phyloP scores from a whole-genome alignment of 1,139 yeast species.

The Diutina ranongensis region DNA sequence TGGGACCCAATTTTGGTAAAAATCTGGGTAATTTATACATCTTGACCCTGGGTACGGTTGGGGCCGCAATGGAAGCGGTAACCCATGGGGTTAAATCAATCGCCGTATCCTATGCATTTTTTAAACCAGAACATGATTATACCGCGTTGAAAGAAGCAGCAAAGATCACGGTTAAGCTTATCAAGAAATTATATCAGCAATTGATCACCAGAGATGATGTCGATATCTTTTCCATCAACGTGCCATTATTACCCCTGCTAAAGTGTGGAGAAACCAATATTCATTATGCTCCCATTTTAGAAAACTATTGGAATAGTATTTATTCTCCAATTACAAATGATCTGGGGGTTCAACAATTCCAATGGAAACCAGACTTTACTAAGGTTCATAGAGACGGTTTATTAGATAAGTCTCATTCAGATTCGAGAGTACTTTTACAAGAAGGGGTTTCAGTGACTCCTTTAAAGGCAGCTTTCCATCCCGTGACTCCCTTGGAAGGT shows the following conservation, averaged over 20 bases:
- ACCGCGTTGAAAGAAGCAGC: slow-evolving; percentile 56
- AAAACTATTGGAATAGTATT: slow-evolving; percentile 69
- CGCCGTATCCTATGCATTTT: slow-evolving; percentile 78
- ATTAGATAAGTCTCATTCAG: slow-evolving; percentile 40
- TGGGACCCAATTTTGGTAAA: slow-evolving; percentile 95
- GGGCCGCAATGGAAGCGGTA: slow-evolving; percentile 94
- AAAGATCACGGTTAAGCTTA: slow-evolving; percentile 48
- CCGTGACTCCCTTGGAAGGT: slow-evolving; percentile 43
- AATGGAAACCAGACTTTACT: slow-evolving; percentile 79
- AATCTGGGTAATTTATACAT: slow-evolving; percentile 87
- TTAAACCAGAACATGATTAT: slow-evolving; percentile 40
- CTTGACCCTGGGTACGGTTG: slow-evolving; percentile 91
- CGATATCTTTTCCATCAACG: slow-evolving; percentile 74
- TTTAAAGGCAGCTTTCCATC: slow-evolving; percentile 60
- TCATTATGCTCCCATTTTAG: slow-evolving; percentile 63
- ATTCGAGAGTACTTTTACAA: slow-evolving; percentile 40
- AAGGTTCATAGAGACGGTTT: slow-evolving; percentile 52
- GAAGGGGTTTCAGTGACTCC: slow-evolving; percentile 71
- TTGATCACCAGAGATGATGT: slow-evolving; percentile 39
- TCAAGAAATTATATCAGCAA: slow-evolving; percentile 42
- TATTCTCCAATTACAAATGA: slow-evolving; percentile 23
- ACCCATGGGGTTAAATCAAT: slow-evolving; percentile 65
- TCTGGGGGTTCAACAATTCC: slow-evolving; percentile 25
- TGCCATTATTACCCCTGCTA: slow-evolving; percentile 55
- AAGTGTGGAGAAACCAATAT: slow-evolving; percentile 44